Conservation (phyloP, 2,329 filamentous ascomycete species). For the Verticillium zaregamsianum region DNA sequence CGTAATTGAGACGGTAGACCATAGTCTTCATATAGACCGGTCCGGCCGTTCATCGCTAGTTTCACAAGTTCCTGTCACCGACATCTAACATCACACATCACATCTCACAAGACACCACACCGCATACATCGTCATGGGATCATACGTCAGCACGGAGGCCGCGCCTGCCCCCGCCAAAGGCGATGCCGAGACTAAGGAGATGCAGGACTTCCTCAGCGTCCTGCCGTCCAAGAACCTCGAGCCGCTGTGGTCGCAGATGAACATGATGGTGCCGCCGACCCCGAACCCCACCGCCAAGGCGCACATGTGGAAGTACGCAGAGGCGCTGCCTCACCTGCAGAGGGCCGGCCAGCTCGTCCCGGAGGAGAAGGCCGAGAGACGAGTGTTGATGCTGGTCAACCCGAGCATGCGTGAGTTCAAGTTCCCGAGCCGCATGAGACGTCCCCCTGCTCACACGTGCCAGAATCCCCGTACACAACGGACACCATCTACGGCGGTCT, state of each 20-base stretch:
- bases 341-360: constrained; percentile 29
- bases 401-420: constrained; percentile 26
- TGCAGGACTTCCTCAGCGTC: constrained; percentile 22
- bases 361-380: constrained; percentile 34
- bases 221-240: constrained; percentile 26
- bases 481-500: constrained; percentile 55
- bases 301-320: constrained; percentile 32
- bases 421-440: background rate
- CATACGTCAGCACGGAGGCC: constrained; percentile 1
- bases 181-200: constrained; percentile 16
- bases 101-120: background rate
- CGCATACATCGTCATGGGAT: background rate
- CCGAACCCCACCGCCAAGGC: constrained; percentile 39
- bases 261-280: constrained; percentile 36
- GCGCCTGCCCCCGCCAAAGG: background rate
- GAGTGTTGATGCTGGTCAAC: constrained; percentile 38
- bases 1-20: background rate
- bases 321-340: constrained; percentile 28
- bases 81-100: background rate
- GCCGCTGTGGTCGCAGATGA: constrained; percentile 47
- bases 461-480: constrained; percentile 50
- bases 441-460: background rate
- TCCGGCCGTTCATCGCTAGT: background rate
- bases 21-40: background rate
- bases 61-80: background rate